Conservation (phyloP, 2,329 filamentous ascomycete species). For the Ascochyta lentis region DNA sequence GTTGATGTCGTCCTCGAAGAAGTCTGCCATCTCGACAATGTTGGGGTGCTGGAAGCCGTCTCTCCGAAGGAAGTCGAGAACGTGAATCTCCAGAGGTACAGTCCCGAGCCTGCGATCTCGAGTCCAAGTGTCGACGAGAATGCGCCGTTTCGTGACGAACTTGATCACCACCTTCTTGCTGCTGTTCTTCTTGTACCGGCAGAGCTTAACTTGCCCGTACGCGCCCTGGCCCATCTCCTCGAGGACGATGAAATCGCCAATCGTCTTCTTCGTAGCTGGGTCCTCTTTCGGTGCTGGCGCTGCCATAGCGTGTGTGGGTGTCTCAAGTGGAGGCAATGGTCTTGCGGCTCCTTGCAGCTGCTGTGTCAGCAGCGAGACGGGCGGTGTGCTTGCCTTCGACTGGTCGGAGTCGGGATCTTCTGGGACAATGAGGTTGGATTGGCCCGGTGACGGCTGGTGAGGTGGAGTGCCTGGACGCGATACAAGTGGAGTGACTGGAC, state of each 20-base stretch:
- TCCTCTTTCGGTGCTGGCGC: slow-evolving; percentile 27
- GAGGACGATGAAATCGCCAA: slow-evolving; percentile 87
- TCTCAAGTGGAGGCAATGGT: slow-evolving; percentile 48
- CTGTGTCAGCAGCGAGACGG: slow-evolving; percentile 57
- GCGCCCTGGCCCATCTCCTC: slow-evolving; percentile 99
- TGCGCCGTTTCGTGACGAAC: slow-evolving; percentile 95
- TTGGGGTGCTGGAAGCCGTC: slow-evolving; percentile 70
- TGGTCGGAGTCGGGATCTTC: slow-evolving; percentile 45
- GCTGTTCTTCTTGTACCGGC: slow-evolving; percentile 77
- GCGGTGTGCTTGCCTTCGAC: slow-evolving; percentile 44
- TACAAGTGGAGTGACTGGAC: slow-evolving; percentile 68
- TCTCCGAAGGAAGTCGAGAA: slow-evolving; percentile 87
- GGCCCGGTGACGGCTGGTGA: slow-evolving; percentile 79
- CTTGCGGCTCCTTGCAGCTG: slow-evolving; percentile 60
- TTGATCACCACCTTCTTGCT: slow-evolving; percentile 91
- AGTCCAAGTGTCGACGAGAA: slow-evolving; percentile 98
- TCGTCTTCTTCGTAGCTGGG: slow-evolving; percentile 72
- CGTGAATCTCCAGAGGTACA: slow-evolving; percentile 95
- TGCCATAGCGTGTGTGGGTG: slow-evolving; percentile 17
- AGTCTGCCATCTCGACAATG: slow-evolving; percentile 73
- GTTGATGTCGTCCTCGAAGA: slow-evolving; percentile 81
- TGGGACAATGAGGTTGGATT: slow-evolving; percentile 57
- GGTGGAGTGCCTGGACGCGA: slow-evolving; percentile 74
- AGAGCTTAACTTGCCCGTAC: slow-evolving; percentile 96
- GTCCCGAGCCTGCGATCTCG: slow-evolving; percentile 91